Evolutionary conservation across 140 eudicot genomes (phyloP).

Genomic region (Cichorium intybus): DNA sequence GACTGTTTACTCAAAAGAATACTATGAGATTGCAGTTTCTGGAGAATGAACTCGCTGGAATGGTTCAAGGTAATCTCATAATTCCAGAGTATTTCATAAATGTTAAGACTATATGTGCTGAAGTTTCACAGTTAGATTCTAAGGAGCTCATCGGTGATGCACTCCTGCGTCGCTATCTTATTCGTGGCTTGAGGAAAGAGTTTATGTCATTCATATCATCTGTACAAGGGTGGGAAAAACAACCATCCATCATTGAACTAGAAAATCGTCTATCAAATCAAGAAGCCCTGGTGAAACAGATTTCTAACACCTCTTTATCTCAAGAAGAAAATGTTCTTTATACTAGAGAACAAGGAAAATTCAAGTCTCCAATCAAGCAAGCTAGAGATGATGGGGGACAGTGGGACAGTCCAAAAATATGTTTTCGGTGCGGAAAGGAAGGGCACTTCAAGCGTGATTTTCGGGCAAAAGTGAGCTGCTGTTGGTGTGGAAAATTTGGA

Average conservation of each 20-base stretch:
- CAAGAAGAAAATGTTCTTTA: background rate
- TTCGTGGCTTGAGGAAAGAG: slow-evolving; percentile 17
- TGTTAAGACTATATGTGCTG: slow-evolving; percentile 19
- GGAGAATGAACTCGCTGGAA: slow-evolving; percentile 11
- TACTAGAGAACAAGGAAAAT: background rate
- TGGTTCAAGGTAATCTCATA: background rate
- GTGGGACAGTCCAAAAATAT: background rate
- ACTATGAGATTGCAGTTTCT: background rate
- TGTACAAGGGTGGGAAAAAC: slow-evolving; percentile 19
- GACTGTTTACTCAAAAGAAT: slow-evolving; percentile 15
- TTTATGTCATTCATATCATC: slow-evolving; percentile 11
- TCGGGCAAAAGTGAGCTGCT: background rate
- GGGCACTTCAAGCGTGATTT: slow-evolving; percentile 2
- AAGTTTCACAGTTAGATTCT: slow-evolving; percentile 8
- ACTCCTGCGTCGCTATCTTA: background rate
- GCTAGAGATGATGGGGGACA: background rate
- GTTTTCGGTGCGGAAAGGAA: background rate
- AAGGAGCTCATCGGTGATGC: slow-evolving; percentile 12
- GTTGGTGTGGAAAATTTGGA: background rate
- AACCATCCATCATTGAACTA: slow-evolving; percentile 1
- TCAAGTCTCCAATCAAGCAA: slow-evolving; percentile 1
- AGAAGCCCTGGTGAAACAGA: slow-evolving; percentile 23
- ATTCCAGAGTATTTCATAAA: slow-evolving; percentile 4
- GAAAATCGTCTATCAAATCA: slow-evolving; percentile 5
- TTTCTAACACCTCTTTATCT: background rate